Percentiles rank a stretch among this genome's conserved stretches.
phyloP scores from a whole-genome alignment of 257 asterid species.

The Perilla frutescens region DNA sequence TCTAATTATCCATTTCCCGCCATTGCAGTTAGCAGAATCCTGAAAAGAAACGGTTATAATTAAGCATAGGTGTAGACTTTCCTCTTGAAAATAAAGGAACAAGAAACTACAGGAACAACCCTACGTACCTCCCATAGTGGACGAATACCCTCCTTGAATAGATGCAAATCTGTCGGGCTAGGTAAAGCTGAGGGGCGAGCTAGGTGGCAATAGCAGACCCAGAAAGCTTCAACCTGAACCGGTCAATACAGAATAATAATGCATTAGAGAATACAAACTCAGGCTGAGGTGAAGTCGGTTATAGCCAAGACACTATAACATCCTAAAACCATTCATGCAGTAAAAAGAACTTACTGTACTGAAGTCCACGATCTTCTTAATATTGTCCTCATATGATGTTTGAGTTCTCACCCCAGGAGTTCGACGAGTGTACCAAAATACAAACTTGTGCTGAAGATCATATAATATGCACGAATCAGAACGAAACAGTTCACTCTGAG shows the following conservation, averaged over 20 bases:
- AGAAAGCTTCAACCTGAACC: constrained; percentile 85
- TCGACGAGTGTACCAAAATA: constrained; percentile 97
- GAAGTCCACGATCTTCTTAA: constrained; percentile 89
- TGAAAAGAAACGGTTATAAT: constrained; percentile 34
- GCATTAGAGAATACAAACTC: constrained; percentile 24
- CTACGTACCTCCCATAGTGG: constrained; percentile 95
- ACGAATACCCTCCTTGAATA: constrained; percentile 96
- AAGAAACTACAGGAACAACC: constrained; percentile 22
- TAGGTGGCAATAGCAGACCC: constrained; percentile 96
- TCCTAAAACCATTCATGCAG: constrained; percentile 3
- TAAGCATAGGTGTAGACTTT: neutral
- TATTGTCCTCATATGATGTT: constrained; percentile 90
- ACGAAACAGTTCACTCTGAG: neutral
- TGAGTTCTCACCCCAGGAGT: constrained; percentile 93
- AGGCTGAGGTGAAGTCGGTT: constrained; percentile 6
- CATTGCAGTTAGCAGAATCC: constrained; percentile 97
- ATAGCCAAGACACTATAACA: neutral
- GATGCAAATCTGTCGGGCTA: constrained; percentile 95
- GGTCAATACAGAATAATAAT: constrained; percentile 26
- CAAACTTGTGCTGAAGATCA: constrained; percentile 73
- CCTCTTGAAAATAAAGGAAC: constrained; percentile 29
- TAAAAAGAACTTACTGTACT: constrained; percentile 67
- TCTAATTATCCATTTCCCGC: constrained; percentile 98
- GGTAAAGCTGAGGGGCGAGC: constrained; percentile 89
- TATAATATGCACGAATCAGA: constrained; percentile 29